Evolutionary conservation across 2,329 filamentous ascomycete genomes (phyloP).

Genomic region (Fonsecaea pugnacius): DNA sequence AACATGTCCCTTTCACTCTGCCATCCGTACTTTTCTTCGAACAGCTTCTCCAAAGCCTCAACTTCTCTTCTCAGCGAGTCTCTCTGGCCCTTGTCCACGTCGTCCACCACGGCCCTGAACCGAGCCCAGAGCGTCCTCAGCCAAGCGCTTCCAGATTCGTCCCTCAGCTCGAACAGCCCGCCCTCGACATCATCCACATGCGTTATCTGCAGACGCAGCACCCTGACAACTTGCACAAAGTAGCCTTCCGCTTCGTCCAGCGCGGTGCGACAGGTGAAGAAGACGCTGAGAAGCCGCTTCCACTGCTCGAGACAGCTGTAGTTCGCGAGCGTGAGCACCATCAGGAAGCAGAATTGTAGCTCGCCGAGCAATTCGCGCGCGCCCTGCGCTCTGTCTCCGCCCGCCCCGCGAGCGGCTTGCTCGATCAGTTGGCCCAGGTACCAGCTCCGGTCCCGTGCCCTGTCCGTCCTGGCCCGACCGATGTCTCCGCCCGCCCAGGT

Average conservation of each 20-base stretch:
- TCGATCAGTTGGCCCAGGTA: slow-evolving; percentile 59
- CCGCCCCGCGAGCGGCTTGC: slow-evolving; percentile 31
- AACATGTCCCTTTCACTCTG: slow-evolving; percentile 58
- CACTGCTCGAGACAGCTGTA: slow-evolving; percentile 69
- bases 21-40: slow-evolving; percentile 62
- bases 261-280: slow-evolving; percentile 61
- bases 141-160: slow-evolving; percentile 56
- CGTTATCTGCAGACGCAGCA: slow-evolving; percentile 58
- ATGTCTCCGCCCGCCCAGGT: slow-evolving; percentile 67
- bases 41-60: slow-evolving; percentile 59
- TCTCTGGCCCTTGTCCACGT: slow-evolving; percentile 43
- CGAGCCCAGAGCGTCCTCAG: slow-evolving; percentile 57
- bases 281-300: slow-evolving; percentile 62
- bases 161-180: slow-evolving; percentile 63
- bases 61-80: slow-evolving; percentile 56
- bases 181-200: slow-evolving; percentile 64
- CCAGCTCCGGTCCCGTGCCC: slow-evolving; percentile 67
- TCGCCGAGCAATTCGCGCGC: slow-evolving; percentile 59
- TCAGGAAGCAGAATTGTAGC: slow-evolving; percentile 66
- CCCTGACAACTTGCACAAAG: slow-evolving; percentile 57
- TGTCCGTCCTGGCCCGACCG: slow-evolving; percentile 65
- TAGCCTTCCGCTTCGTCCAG: slow-evolving; percentile 54
- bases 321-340: slow-evolving; percentile 67
- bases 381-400: slow-evolving; percentile 41
- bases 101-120: slow-evolving; percentile 58